Percentiles rank a stretch among this genome's conserved stretches.
Conservation (phyloP, 768 basidiomycete species). For the Dioszegia hungarica region DNA sequence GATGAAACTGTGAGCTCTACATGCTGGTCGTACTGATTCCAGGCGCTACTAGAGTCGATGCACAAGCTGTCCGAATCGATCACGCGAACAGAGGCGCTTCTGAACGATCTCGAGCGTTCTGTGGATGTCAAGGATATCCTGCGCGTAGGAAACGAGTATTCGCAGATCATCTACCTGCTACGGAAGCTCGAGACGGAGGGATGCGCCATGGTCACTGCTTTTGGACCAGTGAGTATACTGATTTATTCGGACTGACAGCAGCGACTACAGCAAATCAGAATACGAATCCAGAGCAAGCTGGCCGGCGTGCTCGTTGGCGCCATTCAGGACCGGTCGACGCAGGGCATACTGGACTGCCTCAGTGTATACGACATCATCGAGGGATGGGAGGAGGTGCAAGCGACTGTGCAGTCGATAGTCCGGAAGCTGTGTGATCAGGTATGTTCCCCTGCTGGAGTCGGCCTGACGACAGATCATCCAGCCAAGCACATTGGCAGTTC, state of each 20-base stretch:
- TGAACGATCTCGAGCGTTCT: too few relatives aligned
- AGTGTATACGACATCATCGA: conserved; percentile 56
- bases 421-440: conserved; percentile 39
- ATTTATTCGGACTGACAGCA: conserved; percentile 40
- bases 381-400: conserved; percentile 83
- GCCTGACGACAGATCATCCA: conserved; percentile 65
- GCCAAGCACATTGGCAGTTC: conserved; percentile 56
- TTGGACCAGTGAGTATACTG: conserved; percentile 70
- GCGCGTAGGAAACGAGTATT: conserved; percentile 84
- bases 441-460: background rate
- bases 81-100: conserved; percentile 76
- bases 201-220: conserved; percentile 72
- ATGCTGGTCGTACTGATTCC: conserved; percentile 3
- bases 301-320: conserved; percentile 71
- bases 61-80: conserved; percentile 90
- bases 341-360: conserved; percentile 34
- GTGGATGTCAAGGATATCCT: conserved; percentile 56
- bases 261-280: conserved; percentile 78
- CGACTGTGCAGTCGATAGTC: conserved; percentile 52
- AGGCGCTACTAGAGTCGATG: conserved; percentile 80
- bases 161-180: conserved; percentile 82
- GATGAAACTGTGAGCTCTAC: conserved; percentile 72
- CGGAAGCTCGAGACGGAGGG: conserved; percentile 72
- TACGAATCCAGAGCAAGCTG: conserved; percentile 78
- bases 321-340: conserved; percentile 46